Conservation (phyloP, 257 asterid species). For the Catharanthus roseus region DNA sequence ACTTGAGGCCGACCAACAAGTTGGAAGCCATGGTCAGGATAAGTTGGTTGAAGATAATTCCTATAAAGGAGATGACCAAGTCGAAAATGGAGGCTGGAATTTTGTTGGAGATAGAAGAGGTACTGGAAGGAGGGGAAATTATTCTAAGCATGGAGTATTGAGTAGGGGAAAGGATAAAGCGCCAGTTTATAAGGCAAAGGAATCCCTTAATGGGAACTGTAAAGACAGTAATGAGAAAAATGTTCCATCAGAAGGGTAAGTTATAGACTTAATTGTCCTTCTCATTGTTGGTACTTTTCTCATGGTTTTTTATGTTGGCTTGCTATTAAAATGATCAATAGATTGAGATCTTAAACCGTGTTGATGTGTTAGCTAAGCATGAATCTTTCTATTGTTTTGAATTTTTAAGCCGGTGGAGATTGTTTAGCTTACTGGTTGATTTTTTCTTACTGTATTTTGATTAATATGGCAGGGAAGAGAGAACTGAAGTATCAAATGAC, state of each 20-base stretch:
- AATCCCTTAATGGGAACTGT: not conserved
- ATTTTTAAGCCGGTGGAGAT: not conserved
- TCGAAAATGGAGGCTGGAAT: not conserved
- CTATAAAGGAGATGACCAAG: not conserved
- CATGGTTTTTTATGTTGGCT: not conserved
- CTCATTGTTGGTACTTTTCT: not conserved
- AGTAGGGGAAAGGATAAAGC: conserved; percentile 1
- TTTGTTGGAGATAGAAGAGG: not conserved
- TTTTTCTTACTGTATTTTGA: not conserved
- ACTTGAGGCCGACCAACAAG: not conserved
- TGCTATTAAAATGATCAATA: too few relatives aligned
- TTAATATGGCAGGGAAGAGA: conserved; percentile 6
- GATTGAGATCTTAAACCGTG: not conserved
- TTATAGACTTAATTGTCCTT: not conserved
- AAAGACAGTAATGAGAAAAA: not conserved
- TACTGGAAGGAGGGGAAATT: not conserved
- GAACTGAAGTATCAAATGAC: not conserved
- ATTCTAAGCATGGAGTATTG: not conserved
- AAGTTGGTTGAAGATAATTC: not conserved
- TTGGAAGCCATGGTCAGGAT: not conserved
- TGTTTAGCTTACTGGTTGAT: not conserved
- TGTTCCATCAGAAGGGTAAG: conserved; percentile 8
- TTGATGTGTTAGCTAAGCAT: not conserved
- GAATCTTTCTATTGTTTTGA: not conserved
- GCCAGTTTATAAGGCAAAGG: not conserved